Conservation (phyloP, 345 rosid genomes). For the Salix udensis region DNA sequence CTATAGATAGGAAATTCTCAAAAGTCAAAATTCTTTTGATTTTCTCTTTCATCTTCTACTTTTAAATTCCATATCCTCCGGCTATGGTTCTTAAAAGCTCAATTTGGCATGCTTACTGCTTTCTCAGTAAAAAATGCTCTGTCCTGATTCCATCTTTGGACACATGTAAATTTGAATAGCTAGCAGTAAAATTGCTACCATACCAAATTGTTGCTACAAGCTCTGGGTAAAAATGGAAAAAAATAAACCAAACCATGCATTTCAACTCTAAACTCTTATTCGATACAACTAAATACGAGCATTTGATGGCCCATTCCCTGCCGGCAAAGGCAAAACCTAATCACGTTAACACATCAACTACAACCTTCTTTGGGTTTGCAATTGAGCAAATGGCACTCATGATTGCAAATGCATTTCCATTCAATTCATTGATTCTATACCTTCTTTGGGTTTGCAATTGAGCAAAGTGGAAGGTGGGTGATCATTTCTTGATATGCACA, state of each 20-base stretch:
- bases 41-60: neutral
- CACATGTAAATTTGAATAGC: too few relatives aligned
- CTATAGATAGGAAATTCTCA: neutral
- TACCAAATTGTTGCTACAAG: neutral
- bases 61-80: neutral
- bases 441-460: constrained; percentile 85
- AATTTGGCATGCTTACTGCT: neutral
- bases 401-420: neutral
- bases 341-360: neutral
- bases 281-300: neutral
- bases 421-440: constrained; percentile 25
- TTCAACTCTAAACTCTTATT: neutral
- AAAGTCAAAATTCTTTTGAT: neutral
- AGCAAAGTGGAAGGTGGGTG: constrained; percentile 90
- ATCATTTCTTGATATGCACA: constrained; percentile 99
- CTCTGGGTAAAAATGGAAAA: neutral
- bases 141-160: too few relatives aligned
- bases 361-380: too few relatives aligned
- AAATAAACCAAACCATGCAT: too few relatives aligned
- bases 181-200: neutral
- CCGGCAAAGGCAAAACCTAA: too few relatives aligned
- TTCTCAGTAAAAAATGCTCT: neutral
- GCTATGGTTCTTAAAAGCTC: neutral
- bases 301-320: neutral
- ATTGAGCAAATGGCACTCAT: neutral